phyloP scores from a whole-genome alignment of 345 rosid genomes.

The Eucalyptus caleyi region DNA sequence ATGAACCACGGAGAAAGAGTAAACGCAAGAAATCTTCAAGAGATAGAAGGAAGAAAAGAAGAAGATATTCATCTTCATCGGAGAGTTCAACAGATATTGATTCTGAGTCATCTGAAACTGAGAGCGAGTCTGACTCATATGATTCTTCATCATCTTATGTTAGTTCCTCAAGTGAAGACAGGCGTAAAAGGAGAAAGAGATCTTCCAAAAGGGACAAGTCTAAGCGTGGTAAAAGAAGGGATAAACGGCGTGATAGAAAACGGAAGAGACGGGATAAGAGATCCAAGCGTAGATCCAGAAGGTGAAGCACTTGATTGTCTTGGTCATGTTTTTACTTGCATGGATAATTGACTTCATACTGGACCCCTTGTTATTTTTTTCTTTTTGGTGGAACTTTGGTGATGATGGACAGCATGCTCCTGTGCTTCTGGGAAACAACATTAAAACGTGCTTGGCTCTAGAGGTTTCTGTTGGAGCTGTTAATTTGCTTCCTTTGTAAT shows the following conservation, averaged over 20 bases:
- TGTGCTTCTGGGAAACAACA: background rate
- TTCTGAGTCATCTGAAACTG: slow-evolving; percentile 38
- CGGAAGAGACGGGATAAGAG: slow-evolving; percentile 55
- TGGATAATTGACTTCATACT: background rate
- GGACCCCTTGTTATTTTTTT: background rate
- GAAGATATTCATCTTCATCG: slow-evolving; percentile 32
- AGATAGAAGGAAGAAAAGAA: slow-evolving; percentile 65
- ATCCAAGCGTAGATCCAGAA: slow-evolving; percentile 67
- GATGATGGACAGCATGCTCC: background rate
- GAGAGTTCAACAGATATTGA: background rate
- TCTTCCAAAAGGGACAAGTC: slow-evolving; percentile 63
- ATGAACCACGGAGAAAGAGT: slow-evolving; percentile 37
- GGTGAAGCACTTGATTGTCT: slow-evolving; percentile 23
- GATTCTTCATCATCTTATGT: slow-evolving; percentile 56
- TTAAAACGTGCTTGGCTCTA: background rate
- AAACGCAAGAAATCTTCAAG: slow-evolving; percentile 66
- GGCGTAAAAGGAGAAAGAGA: slow-evolving; percentile 69
- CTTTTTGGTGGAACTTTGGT: background rate
- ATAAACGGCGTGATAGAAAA: slow-evolving; percentile 67
- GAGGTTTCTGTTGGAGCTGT: background rate
- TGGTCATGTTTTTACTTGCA: background rate
- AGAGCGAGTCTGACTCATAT: slow-evolving; percentile 65
- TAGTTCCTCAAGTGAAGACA: slow-evolving; percentile 88
- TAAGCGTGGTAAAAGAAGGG: slow-evolving; percentile 61
- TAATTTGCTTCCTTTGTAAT: background rate